Base-by-base conservation (phyloP, 1,284 basidiomycete species). In the Chiua sp. region DNA sequence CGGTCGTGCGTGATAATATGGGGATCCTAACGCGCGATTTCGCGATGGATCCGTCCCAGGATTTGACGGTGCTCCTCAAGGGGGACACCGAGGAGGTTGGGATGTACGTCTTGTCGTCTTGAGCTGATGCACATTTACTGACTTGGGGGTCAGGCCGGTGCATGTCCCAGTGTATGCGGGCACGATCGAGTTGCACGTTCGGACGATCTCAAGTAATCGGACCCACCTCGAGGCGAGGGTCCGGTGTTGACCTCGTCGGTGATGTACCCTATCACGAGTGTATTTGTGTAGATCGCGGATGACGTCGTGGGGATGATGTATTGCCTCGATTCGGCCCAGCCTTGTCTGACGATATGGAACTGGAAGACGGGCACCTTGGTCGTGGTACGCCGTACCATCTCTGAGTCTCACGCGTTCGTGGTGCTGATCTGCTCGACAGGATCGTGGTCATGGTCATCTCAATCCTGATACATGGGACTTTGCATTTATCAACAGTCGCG, bases 41-140 rank as follows among this genome's bases (percentile, higher is more conserved):
- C 60, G 86, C 83, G 0, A 82, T 87, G n/a, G 87, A 88, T 63
- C 86, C 87, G 0, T 79, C 82, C 1, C 86, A 87, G 66, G 84
- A 88, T 64, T 65, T 88, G 51, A 74, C 88, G 47, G 78, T 80
- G 3, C 63, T 84, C 7, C 70, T 87, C 12, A 78, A 80, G 60
- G 72, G 68, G n/a, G 65, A 66, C 2, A 56, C 46, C 35, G 67
- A 70, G 11, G 51, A 61, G 63, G 54, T 47, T 11, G 53, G 47
- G 50, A 20, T 62, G 62, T 71, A 42, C 23, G 65, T 66, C 39
- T 37, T 32, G 32, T 32, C 32, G 32, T 32, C 11, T 7, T 7
- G 32, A 7, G 32, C 11, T 44, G 5, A 3, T 22, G 7, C 10
- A 4, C 42, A 32, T 35, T 68, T 67, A 26, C 62, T 53, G 18